Evolutionary conservation across 192 early-diverging fungal species (phyloP), one percentile per base, ranked within the genome.

Genomic region (Backusella australiensis): DNA sequence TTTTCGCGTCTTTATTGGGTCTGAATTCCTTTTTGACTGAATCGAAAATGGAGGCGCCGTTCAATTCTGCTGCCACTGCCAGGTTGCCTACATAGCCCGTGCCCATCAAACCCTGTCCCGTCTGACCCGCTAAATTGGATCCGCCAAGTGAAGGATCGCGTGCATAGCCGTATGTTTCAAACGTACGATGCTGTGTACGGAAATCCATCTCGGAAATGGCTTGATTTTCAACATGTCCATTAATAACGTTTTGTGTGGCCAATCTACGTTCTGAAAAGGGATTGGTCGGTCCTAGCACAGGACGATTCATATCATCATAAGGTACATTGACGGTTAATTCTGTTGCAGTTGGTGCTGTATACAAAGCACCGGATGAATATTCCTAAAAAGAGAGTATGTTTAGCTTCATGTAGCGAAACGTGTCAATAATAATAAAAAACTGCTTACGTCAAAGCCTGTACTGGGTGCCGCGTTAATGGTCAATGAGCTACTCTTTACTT

Each of bases 121-220:
- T 78, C 26, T 81, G 76, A 19, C 87, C 86, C 21, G 72, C 77
- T 2, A 80, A 34, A 23, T 74, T 70, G 17, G 78, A 74, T 6
- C 82, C 77, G 34, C 84, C 68, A 2, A 86, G 66, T 14, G 89
- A 90, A 19, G 97, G 97, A 80, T 99, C 92, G 19, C 90, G 82
- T 12, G 96, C 93, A 73, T 90, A 93, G 3, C 96, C 96, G 75
- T 86, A 91, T 7, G 92, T 91, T 41, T 91, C 81, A 76, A 93
- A 97, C 8, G 94, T 93, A 59, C 96, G 91, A 75, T 96, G 90
- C 84, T 98, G 92, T 41, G 90, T 88, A 34, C 92, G 86, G 69
- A 99, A 99, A 75, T 89, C 85, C 69, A 77, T 69, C 69, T 95
- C 92, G 7, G 87, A 87, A 76, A 94, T 90, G 32, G 85, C 85